Evolutionary conservation across 305 asterid species (phyloP).

Genomic region (Solanum hybrid): DNA sequence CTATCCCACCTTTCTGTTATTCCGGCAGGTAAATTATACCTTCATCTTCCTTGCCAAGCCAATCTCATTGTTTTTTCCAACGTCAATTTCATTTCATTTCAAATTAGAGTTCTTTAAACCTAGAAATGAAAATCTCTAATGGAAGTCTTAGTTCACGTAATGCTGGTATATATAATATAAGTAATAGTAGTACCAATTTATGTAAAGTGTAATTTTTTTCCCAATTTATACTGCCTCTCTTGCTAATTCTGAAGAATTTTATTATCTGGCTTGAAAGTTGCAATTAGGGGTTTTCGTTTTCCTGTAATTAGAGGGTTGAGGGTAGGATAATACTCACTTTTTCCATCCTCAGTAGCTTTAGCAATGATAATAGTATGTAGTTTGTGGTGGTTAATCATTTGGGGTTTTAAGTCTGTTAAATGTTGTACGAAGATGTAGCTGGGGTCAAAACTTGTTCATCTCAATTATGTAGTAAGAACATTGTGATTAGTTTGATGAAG

Average conservation of each 20-base stretch:
- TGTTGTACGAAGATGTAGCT: not conserved
- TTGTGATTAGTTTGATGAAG: slow-evolving; percentile 9
- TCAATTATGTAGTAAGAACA: not conserved
- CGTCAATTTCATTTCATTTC: not conserved
- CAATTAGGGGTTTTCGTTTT: not conserved
- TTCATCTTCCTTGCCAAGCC: not conserved
- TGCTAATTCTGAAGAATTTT: not conserved
- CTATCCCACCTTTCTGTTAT: slow-evolving; percentile 17
- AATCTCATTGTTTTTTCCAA: not conserved
- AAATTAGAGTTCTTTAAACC: not conserved
- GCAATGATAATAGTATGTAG: not conserved
- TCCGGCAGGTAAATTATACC: slow-evolving; percentile 32
- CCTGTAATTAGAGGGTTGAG: not conserved
- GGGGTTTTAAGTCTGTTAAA: not conserved
- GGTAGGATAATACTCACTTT: not conserved
- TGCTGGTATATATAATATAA: not conserved
- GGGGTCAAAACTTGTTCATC: not conserved
- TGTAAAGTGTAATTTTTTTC: not conserved
- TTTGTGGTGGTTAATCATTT: not conserved
- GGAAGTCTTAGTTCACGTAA: not conserved
- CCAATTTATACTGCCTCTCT: not conserved
- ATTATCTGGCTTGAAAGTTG: not conserved
- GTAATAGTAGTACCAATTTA: not conserved
- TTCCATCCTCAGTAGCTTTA: not conserved
- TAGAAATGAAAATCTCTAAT: not conserved